phyloP scores from a whole-genome alignment of 1,284 basidiomycete species.

The Puccinia horiana region DNA sequence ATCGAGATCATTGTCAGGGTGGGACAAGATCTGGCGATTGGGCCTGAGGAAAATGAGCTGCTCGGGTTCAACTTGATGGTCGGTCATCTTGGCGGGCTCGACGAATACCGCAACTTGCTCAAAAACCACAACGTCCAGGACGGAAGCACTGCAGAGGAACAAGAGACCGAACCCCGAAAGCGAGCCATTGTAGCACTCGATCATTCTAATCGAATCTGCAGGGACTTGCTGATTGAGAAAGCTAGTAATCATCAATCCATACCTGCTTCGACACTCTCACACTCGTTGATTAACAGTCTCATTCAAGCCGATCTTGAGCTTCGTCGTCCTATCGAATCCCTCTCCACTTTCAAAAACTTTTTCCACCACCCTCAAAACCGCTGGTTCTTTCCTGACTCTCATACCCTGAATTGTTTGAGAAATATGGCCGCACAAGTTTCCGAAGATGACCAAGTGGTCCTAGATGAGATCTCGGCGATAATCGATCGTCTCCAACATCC shows the following conservation, averaged over 20 bases:
- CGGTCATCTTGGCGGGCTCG: conserved; percentile 39
- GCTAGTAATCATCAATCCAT: background rate
- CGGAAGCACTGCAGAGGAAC: background rate
- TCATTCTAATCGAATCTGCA: background rate
- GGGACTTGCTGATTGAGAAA: background rate
- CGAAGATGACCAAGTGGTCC: background rate
- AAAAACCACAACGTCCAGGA: background rate
- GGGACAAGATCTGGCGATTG: background rate
- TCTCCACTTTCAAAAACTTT: conserved; percentile 17
- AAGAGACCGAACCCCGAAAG: background rate
- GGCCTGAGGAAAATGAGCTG: conserved; percentile 3
- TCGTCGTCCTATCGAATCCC: background rate
- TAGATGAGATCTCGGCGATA: background rate
- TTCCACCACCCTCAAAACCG: background rate
- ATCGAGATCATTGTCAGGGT: conserved; percentile 16
- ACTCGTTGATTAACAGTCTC: conserved; percentile 20
- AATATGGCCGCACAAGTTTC: background rate
- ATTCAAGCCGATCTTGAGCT: conserved; percentile 33
- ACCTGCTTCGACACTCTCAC: background rate
- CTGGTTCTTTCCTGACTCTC: background rate
- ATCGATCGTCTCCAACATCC: background rate
- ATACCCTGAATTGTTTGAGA: background rate
- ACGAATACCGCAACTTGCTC: conserved; percentile 5
- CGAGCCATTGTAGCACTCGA: background rate
- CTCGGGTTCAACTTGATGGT: conserved; percentile 19